These are phyloP conservation scores for Porpolomopsis calyptriformis DNA, from an alignment of 768 basidiomycete species.

Conservation along the genomic window DNA sequence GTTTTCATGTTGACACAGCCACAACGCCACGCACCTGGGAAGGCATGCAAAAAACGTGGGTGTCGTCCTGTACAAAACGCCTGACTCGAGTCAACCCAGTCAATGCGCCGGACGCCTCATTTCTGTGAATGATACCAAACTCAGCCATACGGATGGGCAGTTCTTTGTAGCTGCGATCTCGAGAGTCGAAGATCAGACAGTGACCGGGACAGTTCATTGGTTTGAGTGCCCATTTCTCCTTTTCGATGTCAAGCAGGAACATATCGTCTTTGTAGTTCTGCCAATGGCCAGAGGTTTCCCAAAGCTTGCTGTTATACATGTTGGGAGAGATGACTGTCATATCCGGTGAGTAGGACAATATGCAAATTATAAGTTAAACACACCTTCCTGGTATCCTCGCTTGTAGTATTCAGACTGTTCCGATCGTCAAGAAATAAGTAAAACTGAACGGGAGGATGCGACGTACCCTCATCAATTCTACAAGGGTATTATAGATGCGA, in stretches of 20 bases:
- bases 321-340: slow-evolving; percentile 87
- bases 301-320: slow-evolving; percentile 92
- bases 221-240: slow-evolving; percentile 92
- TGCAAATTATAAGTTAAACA: slow-evolving; percentile 9
- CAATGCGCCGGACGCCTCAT: slow-evolving; percentile 91
- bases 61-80: slow-evolving; percentile 95
- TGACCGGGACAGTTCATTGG: slow-evolving; percentile 99
- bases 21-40: slow-evolving; percentile 44
- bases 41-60: slow-evolving; percentile 97
- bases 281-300: slow-evolving; percentile 98
- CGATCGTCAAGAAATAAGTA: slow-evolving; percentile 5
- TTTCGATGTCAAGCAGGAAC: slow-evolving; percentile 91
- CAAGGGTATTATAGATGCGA: slow-evolving; percentile 87
- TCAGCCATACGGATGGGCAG: slow-evolving; percentile 97
- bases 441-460: neutral
- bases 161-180: slow-evolving; percentile 90
- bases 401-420: slow-evolving; percentile 81
- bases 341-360: too few species aligned
- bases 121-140: slow-evolving; percentile 94
- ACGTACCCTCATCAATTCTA: slow-evolving; percentile 83
- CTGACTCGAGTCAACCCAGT: slow-evolving; percentile 89
- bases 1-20: neutral
- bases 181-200: slow-evolving; percentile 88
- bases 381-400: slow-evolving; percentile 91
- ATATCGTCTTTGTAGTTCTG: slow-evolving; percentile 97